Conservation (phyloP, 1,139 yeast species). For the Zygoascus hellenicus region DNA sequence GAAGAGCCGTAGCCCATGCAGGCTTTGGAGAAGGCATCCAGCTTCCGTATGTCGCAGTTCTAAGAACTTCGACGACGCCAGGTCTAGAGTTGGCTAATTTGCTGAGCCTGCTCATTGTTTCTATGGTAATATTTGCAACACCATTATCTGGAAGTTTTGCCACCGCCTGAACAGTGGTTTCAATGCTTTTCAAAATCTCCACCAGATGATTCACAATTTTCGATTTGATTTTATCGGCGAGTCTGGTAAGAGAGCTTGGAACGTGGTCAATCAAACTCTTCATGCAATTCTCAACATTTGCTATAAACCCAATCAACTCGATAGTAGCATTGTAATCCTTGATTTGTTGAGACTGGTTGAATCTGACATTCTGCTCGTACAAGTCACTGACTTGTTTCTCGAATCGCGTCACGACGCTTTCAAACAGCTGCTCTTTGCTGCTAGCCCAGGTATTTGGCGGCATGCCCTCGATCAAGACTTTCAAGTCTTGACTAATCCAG, state of each 20-base stretch:
- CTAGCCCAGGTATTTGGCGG: no score
- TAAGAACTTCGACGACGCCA: constrained; percentile 50
- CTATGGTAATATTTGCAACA: constrained; percentile 65
- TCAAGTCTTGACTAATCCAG: constrained; percentile 5
- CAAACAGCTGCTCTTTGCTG: no score
- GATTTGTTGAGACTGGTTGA: no score
- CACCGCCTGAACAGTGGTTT: constrained; percentile 42
- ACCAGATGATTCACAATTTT: constrained; percentile 44
- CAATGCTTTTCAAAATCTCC: constrained; percentile 54
- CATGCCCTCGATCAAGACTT: neutral
- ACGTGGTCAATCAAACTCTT: neutral
- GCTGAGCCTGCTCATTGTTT: constrained; percentile 56
- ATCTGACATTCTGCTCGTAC: no score
- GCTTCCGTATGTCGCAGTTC: constrained; percentile 49
- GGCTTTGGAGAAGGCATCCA: constrained; percentile 55
- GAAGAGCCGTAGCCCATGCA: constrained; percentile 24
- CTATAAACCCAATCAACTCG: neutral
- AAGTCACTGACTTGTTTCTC: no score
- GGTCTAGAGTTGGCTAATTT: constrained; percentile 58
- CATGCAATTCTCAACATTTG: neutral
- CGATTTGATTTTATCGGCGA: constrained; percentile 20
- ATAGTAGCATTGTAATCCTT: neutral
- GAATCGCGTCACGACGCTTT: no score
- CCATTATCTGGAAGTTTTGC: constrained; percentile 54
- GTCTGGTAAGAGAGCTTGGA: constrained; percentile 19